phyloP scores from a whole-genome alignment of 345 rosid species.

The Eucalyptus lansdowneana region DNA sequence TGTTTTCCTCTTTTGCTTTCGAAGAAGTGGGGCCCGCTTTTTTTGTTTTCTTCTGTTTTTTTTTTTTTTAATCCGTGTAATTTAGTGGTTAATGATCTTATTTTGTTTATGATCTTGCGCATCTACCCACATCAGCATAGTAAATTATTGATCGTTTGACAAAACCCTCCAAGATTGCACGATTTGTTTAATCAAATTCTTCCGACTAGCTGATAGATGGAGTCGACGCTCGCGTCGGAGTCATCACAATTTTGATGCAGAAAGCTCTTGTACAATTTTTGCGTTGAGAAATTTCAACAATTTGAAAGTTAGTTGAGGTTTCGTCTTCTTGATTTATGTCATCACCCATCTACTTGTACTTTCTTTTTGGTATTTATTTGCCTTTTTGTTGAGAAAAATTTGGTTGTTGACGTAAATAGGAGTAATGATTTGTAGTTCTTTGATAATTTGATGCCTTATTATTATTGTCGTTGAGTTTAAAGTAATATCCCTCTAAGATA shows the following conservation, averaged over 20 bases:
- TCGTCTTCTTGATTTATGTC: neutral
- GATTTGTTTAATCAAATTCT: neutral
- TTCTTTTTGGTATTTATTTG: neutral
- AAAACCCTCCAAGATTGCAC: too few species aligned
- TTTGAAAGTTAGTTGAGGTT: neutral
- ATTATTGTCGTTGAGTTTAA: rapidly evolving
- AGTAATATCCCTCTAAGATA: too few species aligned
- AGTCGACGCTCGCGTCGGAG: neutral
- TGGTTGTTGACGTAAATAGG: too few species aligned
- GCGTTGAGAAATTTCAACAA: neutral
- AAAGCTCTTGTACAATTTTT: neutral
- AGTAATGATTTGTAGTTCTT: too few species aligned
- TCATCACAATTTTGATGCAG: neutral
- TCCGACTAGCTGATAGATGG: neutral
- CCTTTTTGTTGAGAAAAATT: neutral
- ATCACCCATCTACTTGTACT: neutral
- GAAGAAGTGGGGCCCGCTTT: neutral
- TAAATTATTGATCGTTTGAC: neutral
- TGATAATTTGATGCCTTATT: too few species aligned
- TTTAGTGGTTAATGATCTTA: neutral
- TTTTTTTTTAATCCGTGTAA: neutral
- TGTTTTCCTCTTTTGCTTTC: neutral
- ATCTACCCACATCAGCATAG: neutral
- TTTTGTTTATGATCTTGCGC: neutral
- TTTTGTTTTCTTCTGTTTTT: neutral